Conservation (phyloP, 2,329 filamentous ascomycete genomes). For the Aspergillus sp. region DNA sequence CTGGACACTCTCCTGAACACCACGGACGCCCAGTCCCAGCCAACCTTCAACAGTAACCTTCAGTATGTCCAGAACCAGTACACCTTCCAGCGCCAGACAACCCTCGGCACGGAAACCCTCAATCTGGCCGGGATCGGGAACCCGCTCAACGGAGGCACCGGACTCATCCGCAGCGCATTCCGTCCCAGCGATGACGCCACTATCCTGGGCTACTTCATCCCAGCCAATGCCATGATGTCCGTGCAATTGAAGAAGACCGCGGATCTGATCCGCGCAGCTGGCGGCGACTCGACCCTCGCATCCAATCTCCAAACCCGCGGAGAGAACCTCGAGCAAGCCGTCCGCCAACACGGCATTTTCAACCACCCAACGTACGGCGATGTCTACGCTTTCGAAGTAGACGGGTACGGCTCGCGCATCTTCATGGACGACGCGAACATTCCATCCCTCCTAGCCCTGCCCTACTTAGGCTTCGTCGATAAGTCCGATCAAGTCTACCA, state of each 20-base stretch:
- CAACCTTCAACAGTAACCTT: constrained; percentile 76
- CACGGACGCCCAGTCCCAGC: constrained; percentile 73
- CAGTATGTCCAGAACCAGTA: constrained; percentile 73
- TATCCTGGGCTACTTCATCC: constrained; percentile 91
- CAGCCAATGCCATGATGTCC: constrained; percentile 93
- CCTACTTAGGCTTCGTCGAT: constrained; percentile 60
- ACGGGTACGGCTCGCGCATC: constrained; percentile 63
- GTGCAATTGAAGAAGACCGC: constrained; percentile 79
- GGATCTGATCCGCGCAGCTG: constrained; percentile 62
- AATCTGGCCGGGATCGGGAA: constrained; percentile 84
- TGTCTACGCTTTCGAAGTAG: constrained; percentile 66
- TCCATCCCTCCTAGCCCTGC: constrained; percentile 62
- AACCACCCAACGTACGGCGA: constrained; percentile 53
- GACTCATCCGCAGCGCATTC: constrained; percentile 87
- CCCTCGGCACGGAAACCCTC: constrained; percentile 85
- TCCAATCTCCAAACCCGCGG: constrained; percentile 58
- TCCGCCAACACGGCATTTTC: constrained; percentile 80
- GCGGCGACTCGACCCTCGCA: constrained; percentile 55
- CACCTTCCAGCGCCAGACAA: constrained; percentile 80
- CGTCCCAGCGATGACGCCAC: constrained; percentile 93
- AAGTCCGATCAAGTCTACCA: constrained; percentile 70
- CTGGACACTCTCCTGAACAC: constrained; percentile 72
- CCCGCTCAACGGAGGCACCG: constrained; percentile 79
- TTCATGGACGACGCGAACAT: constrained; percentile 69
- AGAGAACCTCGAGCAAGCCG: constrained; percentile 68